A percentile compares a stretch with the other conserved stretches of the same genome.
phyloP scores from a whole-genome alignment of 805 yeast genomes.

The Danielia oregonensis region DNA sequence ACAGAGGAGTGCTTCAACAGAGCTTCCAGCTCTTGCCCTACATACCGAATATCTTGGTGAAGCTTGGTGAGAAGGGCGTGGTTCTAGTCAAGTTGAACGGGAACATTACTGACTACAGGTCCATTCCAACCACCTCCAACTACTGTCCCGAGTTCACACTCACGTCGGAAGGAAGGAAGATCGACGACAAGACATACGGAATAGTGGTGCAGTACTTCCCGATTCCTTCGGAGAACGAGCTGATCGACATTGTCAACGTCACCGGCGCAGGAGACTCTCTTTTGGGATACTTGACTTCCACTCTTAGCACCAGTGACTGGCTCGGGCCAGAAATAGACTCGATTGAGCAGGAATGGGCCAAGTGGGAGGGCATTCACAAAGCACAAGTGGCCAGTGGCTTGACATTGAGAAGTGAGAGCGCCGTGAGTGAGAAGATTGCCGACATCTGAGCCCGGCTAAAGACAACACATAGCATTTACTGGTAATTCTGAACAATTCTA shows the following conservation, averaged over 20 bases:
- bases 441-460: background rate
- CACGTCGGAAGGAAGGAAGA: conserved; percentile 18
- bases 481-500: too few species aligned
- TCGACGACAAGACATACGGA: conserved; percentile 36
- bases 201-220: conserved; percentile 63
- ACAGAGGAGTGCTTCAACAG: conserved; percentile 56
- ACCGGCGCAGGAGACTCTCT: conserved; percentile 91
- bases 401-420: conserved; percentile 7
- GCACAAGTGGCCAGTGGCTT: conserved; percentile 40
- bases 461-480: too few species aligned
- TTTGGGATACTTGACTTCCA: conserved; percentile 57
- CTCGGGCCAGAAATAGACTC: conserved; percentile 18
- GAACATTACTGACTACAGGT: conserved; percentile 26
- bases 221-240: conserved; percentile 28
- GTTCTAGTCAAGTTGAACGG: conserved; percentile 36
- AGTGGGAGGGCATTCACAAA: conserved; percentile 33
- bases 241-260: conserved; percentile 50
- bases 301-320: conserved; percentile 26
- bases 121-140: conserved; percentile 30
- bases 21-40: conserved; percentile 72
- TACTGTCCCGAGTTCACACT: conserved; percentile 22
- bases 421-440: conserved; percentile 7
- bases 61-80: conserved; percentile 66
- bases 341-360: conserved; percentile 34
- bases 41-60: conserved; percentile 60